These are phyloP conservation scores for Debaryomyces hansenii DNA, from an alignment of 805 yeast species.

Conservation along the genomic window DNA sequence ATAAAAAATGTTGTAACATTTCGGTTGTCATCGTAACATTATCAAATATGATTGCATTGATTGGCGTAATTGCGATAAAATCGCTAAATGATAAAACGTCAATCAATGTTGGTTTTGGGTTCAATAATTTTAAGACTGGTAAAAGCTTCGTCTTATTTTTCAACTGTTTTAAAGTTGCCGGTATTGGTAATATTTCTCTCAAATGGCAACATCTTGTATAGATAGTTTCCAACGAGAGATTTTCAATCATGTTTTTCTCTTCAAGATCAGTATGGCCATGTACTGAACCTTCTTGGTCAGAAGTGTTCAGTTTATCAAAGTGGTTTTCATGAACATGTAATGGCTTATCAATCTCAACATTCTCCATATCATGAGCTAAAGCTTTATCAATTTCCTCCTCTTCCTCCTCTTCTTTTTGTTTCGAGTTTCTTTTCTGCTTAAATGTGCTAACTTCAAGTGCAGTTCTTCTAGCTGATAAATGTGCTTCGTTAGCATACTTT, in stretches of 20 bases:
- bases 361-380: constrained; percentile 4
- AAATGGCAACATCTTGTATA: constrained; percentile 89
- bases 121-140: constrained; percentile 54
- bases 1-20: constrained; percentile 51
- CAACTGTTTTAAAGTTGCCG: constrained; percentile 68
- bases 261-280: constrained; percentile 11
- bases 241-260: constrained; percentile 13
- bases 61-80: constrained; percentile 55
- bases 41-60: constrained; percentile 56
- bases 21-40: constrained; percentile 55
- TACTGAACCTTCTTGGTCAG: not conserved
- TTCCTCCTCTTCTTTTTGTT: constrained; percentile 8
- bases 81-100: constrained; percentile 59
- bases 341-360: constrained; percentile 61
- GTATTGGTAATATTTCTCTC: constrained; percentile 88
- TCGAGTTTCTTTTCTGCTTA: constrained; percentile 19
- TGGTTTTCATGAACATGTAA: constrained; percentile 59
- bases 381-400: constrained; percentile 7
- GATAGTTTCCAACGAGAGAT: constrained; percentile 46
- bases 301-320: constrained; percentile 35
- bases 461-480: constrained; percentile 64
- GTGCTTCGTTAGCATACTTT: constrained; percentile 76
- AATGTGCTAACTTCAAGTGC: constrained; percentile 62
- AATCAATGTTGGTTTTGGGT: constrained; percentile 59
- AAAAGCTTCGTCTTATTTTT: constrained; percentile 51